These are phyloP conservation scores for Malus hybrid DNA, from an alignment of 331 rosid genomes.

Conservation along the genomic window DNA sequence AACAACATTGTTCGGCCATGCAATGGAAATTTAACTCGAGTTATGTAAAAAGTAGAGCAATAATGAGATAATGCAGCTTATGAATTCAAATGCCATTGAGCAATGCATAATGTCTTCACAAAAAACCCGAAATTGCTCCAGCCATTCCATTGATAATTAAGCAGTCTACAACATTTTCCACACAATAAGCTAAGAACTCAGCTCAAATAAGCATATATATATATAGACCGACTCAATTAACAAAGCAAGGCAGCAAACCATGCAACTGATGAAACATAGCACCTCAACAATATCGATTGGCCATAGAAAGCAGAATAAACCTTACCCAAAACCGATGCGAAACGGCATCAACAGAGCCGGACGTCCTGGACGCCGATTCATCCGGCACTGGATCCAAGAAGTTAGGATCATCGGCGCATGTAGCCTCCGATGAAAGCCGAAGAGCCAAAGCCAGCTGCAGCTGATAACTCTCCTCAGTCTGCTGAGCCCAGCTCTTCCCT, in stretches of 20 bases:
- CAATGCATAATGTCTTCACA: not conserved
- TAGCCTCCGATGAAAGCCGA: slow-evolving; percentile 76
- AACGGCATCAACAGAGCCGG: slow-evolving; percentile 46
- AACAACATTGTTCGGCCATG: not conserved
- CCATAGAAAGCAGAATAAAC: slow-evolving; percentile 5
- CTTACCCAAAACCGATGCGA: slow-evolving; percentile 94
- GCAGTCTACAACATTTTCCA: not conserved
- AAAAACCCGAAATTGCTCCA: not conserved
- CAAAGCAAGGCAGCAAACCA: not conserved
- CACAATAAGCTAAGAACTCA: not conserved
- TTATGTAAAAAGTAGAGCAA: not conserved
- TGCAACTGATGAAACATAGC: not conserved
- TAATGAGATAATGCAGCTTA: not conserved
- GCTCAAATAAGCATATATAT: not conserved
- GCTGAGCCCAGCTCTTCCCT: slow-evolving; percentile 99
- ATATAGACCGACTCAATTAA: not conserved
- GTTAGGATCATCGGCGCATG: slow-evolving; percentile 91
- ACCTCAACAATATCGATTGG: no score
- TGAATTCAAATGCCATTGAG: not conserved
- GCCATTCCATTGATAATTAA: not conserved
- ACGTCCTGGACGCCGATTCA: slow-evolving; percentile 38
- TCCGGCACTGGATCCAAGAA: slow-evolving; percentile 72
- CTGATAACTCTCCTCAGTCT: slow-evolving; percentile 98
- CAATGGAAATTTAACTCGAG: not conserved
- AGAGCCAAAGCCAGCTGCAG: slow-evolving; percentile 88